Base-by-base conservation (phyloP, 768 basidiomycete genomes). In the Mrakia gelida region DNA sequence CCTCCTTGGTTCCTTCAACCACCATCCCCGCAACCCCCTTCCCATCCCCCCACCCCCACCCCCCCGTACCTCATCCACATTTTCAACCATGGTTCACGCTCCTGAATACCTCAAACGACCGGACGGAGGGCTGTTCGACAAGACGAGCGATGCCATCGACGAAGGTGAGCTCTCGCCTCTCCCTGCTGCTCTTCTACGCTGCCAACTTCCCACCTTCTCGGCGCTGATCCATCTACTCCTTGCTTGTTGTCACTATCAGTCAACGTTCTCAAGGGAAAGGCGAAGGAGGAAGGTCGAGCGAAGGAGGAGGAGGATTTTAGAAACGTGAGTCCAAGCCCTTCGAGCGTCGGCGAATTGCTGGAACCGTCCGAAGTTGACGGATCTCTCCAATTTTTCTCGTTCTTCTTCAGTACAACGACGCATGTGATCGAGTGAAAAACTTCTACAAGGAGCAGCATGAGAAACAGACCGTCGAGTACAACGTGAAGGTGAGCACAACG, bases 391-490 rank as follows among this genome's bases (percentile, higher is more conserved):
- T 71, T 34, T 8, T 23, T 79, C 23, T 30, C 38, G 52, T 72
- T 77, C 59, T 38, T 45, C 13, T 15, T 67, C 10, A n/a, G 67
- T 70, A 70, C 67, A 70, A 34, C 0, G 41, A 70, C 8, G 67
- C 67, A 3, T 70, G 67, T 41, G 67, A 70, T 38, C 34, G 67
- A 45, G 67, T 70, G 1, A 45, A 70, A 41, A 56, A 49, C 26
- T 56, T 52, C 32, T 73, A 45, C 68, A 75, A 67, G n/a, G 82
- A 84, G 75, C 83, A 84, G 73, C 83, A 84, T 80, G 71, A 73
- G 43, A 95, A 94, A 81, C 94, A 95, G 84, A 95, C 94, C 0
- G 88, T 95, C 3, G 91, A 87, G 30, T 95, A 89, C 87, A 95
- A 95, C 83, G 87, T 94, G 80, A n/a, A 70, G 67, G 67, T 70